Percentiles rank a stretch among this genome's conserved stretches.
These are phyloP conservation scores for Clavispora vitiphila DNA, from an alignment of 805 yeast species.

Conservation along the genomic window DNA sequence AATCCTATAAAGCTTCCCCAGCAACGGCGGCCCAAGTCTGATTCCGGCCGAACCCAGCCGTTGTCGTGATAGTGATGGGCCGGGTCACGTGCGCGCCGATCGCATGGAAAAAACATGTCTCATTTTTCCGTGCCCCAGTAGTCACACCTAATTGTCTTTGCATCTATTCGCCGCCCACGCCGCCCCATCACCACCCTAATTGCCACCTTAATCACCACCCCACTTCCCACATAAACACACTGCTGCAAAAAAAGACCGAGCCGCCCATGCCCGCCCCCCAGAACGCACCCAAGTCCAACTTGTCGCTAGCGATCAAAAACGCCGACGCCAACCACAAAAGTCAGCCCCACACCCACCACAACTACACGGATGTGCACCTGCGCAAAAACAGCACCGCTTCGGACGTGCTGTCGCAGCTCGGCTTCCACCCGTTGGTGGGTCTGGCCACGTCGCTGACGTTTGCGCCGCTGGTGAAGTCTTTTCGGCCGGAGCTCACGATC, in stretches of 20 bases:
- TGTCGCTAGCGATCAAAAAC: conserved; percentile 41
- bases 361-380: conserved; percentile 5
- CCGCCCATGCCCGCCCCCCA: conserved; percentile 18
- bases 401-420: conserved; percentile 8
- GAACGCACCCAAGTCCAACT: conserved; percentile 26
- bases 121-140: too few relatives aligned
- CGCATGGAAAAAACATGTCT: too few relatives aligned
- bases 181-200: too few relatives aligned
- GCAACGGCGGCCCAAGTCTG: too few relatives aligned
- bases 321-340: conserved; percentile 28
- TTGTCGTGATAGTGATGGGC: too few relatives aligned
- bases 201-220: too few relatives aligned
- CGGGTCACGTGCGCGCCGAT: too few relatives aligned
- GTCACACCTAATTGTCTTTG: too few relatives aligned
- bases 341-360: conserved; percentile 11
- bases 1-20: too few relatives aligned
- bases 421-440: conserved; percentile 12
- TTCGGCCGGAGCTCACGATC: conserved; percentile 33
- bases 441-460: conserved; percentile 20
- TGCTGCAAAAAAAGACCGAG: neutral
- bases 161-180: too few relatives aligned
- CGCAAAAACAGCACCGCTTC: conserved; percentile 8
- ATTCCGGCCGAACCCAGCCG: too few relatives aligned
- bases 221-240: neutral
- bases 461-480: conserved; percentile 29